Base-by-base conservation (phyloP, 345 rosid genomes). In the Citrus trifoliata region DNA sequence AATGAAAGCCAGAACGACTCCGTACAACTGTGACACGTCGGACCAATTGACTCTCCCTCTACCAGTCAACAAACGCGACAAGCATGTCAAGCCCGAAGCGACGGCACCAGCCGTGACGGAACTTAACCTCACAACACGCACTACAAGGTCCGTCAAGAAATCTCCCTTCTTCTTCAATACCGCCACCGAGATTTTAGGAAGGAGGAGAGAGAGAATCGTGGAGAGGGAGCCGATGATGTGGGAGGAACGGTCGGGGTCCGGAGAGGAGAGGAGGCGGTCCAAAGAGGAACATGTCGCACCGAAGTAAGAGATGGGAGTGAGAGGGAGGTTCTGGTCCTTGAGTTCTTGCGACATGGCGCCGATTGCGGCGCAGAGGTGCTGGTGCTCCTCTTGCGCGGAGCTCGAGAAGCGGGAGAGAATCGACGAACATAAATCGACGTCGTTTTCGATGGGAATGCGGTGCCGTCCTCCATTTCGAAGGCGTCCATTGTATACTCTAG, bases 311-410 rank as follows among this genome's bases (percentile, higher is more conserved):
- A 90, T 72, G 2, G 97, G 91, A 6, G 88, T 85, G 65, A 87
- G 86, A 59, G 88, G 86, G 24, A 89, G 88, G 78, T 83, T 88
- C 67, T 86, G 90, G 69, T 93, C 98, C 65, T 85, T 89, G 60
- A 94, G 90, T 74, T 87, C 90, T 80, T 91, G 97, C 27, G 95
- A 81, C 82, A 96, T 88, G 78, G 90, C 85, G 83, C 92, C 93
- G 7, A 96, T 74, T 46, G 89, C 86, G 32, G 89, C 83, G 75
- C 99, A 94, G 72, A 94, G 79, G 81, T 86, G 89, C 70, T 85
- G 89, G 82, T 87, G 88, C 70, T 89, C 90, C 21, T 91, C 92
- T 58, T 88, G 84, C 13, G 78, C 67, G 6, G 97, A 91, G 53
- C 80, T 73, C 6, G 82, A 81, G 77, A 88, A 86, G 55, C 88